phyloP scores from a whole-genome alignment of 169 alveolate genomes.

The Neospora caninum region DNA sequence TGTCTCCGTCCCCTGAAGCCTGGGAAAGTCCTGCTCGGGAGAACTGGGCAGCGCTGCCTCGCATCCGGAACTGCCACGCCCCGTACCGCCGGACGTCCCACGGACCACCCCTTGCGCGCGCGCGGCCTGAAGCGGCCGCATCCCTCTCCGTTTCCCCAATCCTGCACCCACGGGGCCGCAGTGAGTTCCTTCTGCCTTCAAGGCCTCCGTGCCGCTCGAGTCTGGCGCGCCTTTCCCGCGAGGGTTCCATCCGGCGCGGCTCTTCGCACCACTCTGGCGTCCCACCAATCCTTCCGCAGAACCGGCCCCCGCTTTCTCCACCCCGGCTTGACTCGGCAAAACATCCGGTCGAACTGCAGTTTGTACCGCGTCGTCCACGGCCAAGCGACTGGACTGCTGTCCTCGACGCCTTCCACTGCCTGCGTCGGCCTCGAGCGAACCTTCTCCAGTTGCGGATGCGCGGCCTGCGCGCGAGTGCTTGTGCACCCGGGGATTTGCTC shows the following conservation, averaged over 20 bases:
- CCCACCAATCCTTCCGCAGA: not conserved
- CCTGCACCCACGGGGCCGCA: not conserved
- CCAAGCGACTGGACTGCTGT: not conserved
- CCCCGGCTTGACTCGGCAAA: not conserved
- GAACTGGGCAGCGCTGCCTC: not conserved
- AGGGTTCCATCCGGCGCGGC: not conserved
- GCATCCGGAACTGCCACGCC: not conserved
- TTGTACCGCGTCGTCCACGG: not conserved
- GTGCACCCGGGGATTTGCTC: not conserved
- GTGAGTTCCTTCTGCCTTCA: not conserved
- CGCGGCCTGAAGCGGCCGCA: not conserved
- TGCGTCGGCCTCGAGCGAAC: not conserved
- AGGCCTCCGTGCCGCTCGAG: not conserved
- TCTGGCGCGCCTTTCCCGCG: not conserved
- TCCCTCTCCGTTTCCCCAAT: not conserved
- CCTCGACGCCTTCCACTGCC: not conserved
- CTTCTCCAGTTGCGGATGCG: not conserved
- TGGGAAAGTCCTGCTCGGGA: not conserved
- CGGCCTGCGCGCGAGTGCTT: not conserved
- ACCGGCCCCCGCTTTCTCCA: not conserved
- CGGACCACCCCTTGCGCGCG: not conserved
- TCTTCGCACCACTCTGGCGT: not conserved
- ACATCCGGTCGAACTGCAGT: not conserved
- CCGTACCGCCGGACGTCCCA: not conserved
- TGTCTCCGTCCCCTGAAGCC: not conserved